Evolutionary conservation across 495 filamentous ascomycete species (phyloP), one percentile per base, ranked within the genome.

Genomic region (Evansstolkia leycettana): DNA sequence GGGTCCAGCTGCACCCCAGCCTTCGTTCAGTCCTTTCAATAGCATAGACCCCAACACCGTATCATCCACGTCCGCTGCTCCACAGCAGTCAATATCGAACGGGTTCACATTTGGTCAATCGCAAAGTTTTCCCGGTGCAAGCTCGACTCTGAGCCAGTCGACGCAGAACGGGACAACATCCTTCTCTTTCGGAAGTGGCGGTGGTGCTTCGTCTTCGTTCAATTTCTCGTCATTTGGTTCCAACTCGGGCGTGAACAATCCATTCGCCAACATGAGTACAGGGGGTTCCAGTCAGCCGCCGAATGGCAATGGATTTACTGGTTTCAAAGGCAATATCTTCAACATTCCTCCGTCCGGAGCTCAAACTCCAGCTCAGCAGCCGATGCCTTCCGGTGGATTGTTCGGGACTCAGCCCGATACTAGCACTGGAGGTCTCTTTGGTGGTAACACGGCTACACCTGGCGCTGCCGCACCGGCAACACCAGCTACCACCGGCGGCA

Each of bases 31-130:
- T n/a, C 45, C 46, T 17, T 57, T 57, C 36, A 49, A 46, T 14
- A 39, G 51, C 17, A 33, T 54, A 17, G 45, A 48, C 34, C 50
- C 43, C 31, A 55, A 54, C 28, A 44, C 47, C 18, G 45, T 46
- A 9, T 45, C 58, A n/a, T 47, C 57, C 9, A 43, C 47, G 7
- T 37, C 58, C 12, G 37, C 54, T 14, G 33, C 48, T 23, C 59
- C 55, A 37, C 36, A 16, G 32, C 14, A 5, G 28, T 29, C 48
- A 1, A 29, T 38, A 16, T 52, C 62, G 5, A 52, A 46, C 29
- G 55, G 56, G 10, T 67, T 69, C 38, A 34, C 37, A 31, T 70
- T 70, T 37, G 63, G 65, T 16, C 64, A 68, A 37, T 64, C 61
- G 16, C 60, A 67, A 35, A 67, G 60, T 33, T 68, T 68, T 25